Percentiles rank a stretch among this genome's conserved stretches.
These are phyloP conservation scores for Metschnikowia picachoensis DNA, from an alignment of 805 yeast genomes.

Conservation along the genomic window DNA sequence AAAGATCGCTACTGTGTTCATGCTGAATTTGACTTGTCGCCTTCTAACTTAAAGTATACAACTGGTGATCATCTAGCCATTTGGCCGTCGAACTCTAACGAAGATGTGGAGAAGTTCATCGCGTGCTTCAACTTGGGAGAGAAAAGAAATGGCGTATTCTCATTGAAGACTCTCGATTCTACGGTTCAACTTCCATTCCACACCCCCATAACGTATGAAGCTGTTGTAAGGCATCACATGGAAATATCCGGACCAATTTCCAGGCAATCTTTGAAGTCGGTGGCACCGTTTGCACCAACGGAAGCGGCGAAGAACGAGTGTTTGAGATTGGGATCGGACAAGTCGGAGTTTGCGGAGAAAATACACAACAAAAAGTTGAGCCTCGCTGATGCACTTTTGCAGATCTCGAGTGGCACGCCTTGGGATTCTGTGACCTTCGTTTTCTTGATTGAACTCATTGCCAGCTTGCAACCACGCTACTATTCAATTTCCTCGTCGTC, in stretches of 20 bases:
- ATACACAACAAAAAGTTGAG: conserved; percentile 62
- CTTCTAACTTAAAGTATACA: conserved; percentile 71
- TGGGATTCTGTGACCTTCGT: conserved; percentile 83
- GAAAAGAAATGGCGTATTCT: conserved; percentile 53
- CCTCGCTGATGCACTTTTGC: conserved; percentile 68
- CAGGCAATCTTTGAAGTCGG: conserved; percentile 71
- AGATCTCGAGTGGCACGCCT: conserved; percentile 56
- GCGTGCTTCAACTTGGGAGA: conserved; percentile 55
- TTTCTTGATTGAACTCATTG: conserved; percentile 74
- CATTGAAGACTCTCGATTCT: conserved; percentile 65
- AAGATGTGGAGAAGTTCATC: conserved; percentile 65
- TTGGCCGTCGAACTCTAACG: conserved; percentile 88
- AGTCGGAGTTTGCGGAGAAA: conserved; percentile 60
- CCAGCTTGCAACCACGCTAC: conserved; percentile 88
- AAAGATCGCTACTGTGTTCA: conserved; percentile 78
- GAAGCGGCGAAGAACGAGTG: conserved; percentile 49
- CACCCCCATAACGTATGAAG: conserved; percentile 82
- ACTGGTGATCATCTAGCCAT: conserved; percentile 96
- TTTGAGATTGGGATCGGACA: conserved; percentile 58
- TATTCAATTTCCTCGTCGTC: conserved; percentile 95
- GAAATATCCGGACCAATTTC: conserved; percentile 94
- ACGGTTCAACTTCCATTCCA: conserved; percentile 64
- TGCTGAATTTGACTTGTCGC: conserved; percentile 79
- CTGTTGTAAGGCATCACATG: conserved; percentile 79
- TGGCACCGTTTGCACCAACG: conserved; percentile 80